Evolutionary conservation across 805 yeast species (phyloP).

Genomic region (Ogataea pilisensis): DNA sequence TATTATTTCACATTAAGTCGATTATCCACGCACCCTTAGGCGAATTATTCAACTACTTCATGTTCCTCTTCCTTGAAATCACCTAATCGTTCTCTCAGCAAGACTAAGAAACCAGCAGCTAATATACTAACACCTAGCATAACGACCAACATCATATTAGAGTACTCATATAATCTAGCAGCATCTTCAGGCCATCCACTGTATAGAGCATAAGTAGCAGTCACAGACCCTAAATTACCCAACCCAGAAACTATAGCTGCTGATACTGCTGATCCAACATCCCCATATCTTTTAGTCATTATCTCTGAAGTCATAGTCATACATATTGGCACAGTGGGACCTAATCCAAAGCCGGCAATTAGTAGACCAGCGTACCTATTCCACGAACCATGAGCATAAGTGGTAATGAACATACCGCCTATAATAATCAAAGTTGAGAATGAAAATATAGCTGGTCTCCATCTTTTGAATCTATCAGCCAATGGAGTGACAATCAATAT

Average conservation of each 20-base stretch:
- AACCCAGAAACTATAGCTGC: conserved; percentile 82
- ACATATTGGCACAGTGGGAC: conserved; percentile 85
- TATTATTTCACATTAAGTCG: too few species aligned
- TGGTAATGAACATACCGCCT: conserved; percentile 68
- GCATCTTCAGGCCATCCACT: conserved; percentile 83
- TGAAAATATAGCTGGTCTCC: conserved; percentile 60
- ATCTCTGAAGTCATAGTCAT: conserved; percentile 84
- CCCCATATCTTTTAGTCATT: conserved; percentile 67
- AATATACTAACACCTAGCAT: conserved; percentile 73
- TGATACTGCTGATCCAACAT: conserved; percentile 79
- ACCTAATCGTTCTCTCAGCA: conserved; percentile 31
- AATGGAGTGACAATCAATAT: conserved; percentile 73
- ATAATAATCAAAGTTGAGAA: conserved; percentile 64
- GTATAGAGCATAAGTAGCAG: conserved; percentile 81
- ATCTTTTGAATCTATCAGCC: conserved; percentile 62
- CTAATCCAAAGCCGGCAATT: conserved; percentile 81
- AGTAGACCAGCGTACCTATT: conserved; percentile 73
- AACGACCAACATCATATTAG: conserved; percentile 80
- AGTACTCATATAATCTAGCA: conserved; percentile 54
- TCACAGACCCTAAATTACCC: conserved; percentile 83
- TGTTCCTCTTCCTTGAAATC: conserved; percentile 18
- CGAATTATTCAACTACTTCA: background rate
- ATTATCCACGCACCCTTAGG: too few species aligned
- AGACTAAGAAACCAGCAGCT: conserved; percentile 35
- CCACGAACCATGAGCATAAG: conserved; percentile 75